These are phyloP conservation scores for Corylus avellana DNA, from an alignment of 306 rosid species.

Conservation along the genomic window DNA sequence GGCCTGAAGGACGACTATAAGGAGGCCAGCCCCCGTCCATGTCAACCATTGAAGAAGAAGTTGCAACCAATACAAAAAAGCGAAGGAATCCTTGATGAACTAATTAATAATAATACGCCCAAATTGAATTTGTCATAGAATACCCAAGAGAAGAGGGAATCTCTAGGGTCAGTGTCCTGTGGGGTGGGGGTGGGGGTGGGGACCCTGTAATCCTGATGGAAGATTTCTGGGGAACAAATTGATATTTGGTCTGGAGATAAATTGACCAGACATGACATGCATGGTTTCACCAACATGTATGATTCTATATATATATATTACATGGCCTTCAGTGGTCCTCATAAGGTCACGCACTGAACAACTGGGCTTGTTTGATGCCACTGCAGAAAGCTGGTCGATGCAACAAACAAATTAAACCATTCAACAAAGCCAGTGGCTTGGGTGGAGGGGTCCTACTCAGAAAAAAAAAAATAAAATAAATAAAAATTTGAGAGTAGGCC, in stretches of 20 bases:
- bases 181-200: not conserved
- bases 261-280: not conserved
- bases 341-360: no score
- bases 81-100: no score
- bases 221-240: not conserved
- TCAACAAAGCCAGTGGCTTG: no score
- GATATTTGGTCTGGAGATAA: not conserved
- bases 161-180: not conserved
- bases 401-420: no score
- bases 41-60: not conserved
- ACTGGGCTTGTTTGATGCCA: no score
- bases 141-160: not conserved
- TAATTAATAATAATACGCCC: not conserved
- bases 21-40: no score
- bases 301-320: not conserved
- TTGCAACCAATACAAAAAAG: not conserved
- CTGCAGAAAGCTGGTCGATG: no score
- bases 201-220: not conserved
- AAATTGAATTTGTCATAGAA: not conserved
- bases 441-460: no score
- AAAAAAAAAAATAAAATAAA: no score
- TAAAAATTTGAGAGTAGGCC: no score
- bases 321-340: no score
- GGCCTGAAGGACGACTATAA: no score
- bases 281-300: not conserved